phyloP scores from a whole-genome alignment of 2,329 filamentous ascomycete genomes.

The Nemania bipapillata region DNA sequence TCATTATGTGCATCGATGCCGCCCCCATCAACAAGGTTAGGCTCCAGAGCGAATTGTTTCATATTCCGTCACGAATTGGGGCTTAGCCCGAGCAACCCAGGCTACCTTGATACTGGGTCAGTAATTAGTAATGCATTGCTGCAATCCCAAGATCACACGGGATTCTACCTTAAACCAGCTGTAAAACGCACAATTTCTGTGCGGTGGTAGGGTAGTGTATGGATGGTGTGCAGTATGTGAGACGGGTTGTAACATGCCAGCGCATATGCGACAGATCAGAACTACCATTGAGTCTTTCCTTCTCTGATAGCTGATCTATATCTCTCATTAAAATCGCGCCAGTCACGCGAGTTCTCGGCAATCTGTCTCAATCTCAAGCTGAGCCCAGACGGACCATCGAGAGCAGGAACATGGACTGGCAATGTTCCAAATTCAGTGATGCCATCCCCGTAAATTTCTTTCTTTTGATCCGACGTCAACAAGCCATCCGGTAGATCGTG shows the following conservation, averaged over 20 bases:
- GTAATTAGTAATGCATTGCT: too few relatives aligned
- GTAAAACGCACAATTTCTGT: too few relatives aligned
- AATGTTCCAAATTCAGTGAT: background rate
- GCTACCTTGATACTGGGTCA: too few relatives aligned
- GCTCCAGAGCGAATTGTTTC: background rate
- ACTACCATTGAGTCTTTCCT: background rate
- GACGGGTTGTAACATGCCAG: background rate
- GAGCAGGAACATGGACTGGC: background rate
- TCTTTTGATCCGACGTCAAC: background rate
- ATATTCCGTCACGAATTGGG: background rate
- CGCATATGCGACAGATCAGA: too few relatives aligned
- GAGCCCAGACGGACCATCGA: background rate
- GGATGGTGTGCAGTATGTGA: background rate
- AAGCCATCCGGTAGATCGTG: background rate
- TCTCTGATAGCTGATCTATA: background rate
- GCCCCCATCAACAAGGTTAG: background rate
- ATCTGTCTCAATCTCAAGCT: background rate
- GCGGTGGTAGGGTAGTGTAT: background rate
- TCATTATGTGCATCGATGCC: background rate
- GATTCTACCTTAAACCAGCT: too few relatives aligned
- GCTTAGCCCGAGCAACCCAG: too few relatives aligned
- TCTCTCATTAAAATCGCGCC: background rate
- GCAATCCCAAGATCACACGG: too few relatives aligned
- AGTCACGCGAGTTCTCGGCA: background rate
- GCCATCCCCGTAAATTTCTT: background rate